Base-by-base conservation (phyloP, 257 asterid species). In the Coffea eugenioides region DNA sequence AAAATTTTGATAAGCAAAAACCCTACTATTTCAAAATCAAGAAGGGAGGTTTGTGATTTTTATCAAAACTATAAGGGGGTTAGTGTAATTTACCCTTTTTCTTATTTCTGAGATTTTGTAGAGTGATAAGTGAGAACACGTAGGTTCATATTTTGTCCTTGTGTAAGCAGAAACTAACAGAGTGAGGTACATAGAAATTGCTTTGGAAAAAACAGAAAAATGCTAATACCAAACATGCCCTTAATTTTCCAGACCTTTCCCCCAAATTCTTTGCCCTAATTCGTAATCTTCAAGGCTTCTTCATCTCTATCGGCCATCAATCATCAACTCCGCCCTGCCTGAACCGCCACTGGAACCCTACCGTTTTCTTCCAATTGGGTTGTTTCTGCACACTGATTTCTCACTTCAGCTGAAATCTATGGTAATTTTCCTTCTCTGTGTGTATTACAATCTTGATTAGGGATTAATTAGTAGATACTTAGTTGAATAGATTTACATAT, bases 261-360 rank as follows among this genome's bases (percentile, higher is more conserved):
- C 80, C 80, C 52, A 70, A 81, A 5, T 59, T 69, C 62, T 41
- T 76, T 76, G 84, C 81, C 84, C 84, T 81, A 76, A 81, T 81
- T 76, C 76, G 80, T 67, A 81, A 81, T 70, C 73, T 80, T 62
- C 74, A 79, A 49, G 3, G 21, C 0, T 2, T 31, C 57, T 80
- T 67, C 69, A 39, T 74, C 83, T 39, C 51, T 69, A 3, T 46
- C 70, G 73, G 83, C 61, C 67, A 49, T 36, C 41, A 45, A n/a
- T 23, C 74, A n/a, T 48, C 48, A 48, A 23, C 45, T 54, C 61
- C 23, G 45, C 82, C 77, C 18, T 41, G 34, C 82, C 65, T 41
- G 36, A 62, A 74, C 45, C 51, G 3, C 6, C 69, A 3, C 14
- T 2, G 27, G 2, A 45, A n/a, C 5, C 61, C 13, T 27, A 2